phyloP scores from a whole-genome alignment of 257 asterid genomes.

The Gynochthodes officinalis region DNA sequence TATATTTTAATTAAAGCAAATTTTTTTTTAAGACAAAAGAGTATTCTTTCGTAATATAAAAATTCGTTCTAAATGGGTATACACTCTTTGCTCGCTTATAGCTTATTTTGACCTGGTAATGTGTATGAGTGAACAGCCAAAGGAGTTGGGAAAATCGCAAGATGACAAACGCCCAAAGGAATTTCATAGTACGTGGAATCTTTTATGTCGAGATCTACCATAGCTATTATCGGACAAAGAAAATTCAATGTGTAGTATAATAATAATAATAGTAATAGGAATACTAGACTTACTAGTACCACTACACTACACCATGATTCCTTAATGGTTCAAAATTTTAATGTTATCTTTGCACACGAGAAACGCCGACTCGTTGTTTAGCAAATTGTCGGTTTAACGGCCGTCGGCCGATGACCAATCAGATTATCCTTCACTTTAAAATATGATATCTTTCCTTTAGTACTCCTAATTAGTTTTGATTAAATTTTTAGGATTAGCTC shows the following conservation, averaged over 20 bases:
- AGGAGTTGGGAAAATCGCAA: not conserved
- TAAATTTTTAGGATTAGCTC: too few relatives aligned
- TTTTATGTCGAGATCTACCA: not conserved
- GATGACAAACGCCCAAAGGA: not conserved
- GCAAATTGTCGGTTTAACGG: not conserved
- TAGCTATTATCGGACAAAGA: constrained; percentile 8
- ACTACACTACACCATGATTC: not conserved
- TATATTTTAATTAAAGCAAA: too few relatives aligned
- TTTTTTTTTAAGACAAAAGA: too few relatives aligned
- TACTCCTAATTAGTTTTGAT: not conserved
- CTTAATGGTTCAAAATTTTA: not conserved
- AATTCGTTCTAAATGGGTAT: too few relatives aligned
- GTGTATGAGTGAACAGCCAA: too few relatives aligned
- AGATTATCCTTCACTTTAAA: not conserved
- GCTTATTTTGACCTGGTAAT: too few relatives aligned
- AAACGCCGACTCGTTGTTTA: not conserved
- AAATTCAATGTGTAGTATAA: too few relatives aligned
- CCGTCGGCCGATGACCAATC: constrained; percentile 1
- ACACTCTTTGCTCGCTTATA: too few relatives aligned
- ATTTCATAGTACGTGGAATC: not conserved
- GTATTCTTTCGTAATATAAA: too few relatives aligned
- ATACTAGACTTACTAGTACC: not conserved
- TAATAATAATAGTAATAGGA: too few relatives aligned
- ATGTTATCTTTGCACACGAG: not conserved
- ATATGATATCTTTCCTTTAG: not conserved